These are phyloP conservation scores for Lithocarpus polystachyus DNA, from an alignment of 306 rosid genomes.

Conservation along the genomic window DNA sequence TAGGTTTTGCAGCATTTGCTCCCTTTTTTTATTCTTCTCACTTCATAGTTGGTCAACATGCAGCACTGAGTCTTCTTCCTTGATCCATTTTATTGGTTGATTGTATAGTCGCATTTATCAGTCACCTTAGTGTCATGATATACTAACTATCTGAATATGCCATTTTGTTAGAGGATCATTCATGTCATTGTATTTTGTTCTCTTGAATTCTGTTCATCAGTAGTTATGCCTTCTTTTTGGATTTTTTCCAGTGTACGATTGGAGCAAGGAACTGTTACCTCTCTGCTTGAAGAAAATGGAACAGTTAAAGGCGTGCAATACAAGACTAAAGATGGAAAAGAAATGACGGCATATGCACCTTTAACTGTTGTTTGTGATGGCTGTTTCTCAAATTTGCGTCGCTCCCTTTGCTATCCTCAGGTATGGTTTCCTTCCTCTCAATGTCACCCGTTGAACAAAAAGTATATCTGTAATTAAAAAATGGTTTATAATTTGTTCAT, in stretches of 20 bases:
- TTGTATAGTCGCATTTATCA: background rate
- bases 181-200: slow-evolving; percentile 15
- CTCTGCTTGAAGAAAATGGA: slow-evolving; percentile 84
- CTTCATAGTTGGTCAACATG: background rate
- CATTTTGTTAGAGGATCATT: slow-evolving; percentile 5
- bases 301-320: slow-evolving; percentile 79
- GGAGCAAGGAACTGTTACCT: slow-evolving; percentile 89
- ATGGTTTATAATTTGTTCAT: slow-evolving; percentile 2
- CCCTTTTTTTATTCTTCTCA: background rate
- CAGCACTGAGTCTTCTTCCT: background rate
- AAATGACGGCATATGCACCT: slow-evolving; percentile 69
- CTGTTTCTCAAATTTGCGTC: slow-evolving; percentile 93
- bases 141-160: background rate
- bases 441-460: background rate
- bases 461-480: background rate
- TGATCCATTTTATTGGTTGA: background rate
- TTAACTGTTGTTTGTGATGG: slow-evolving; percentile 94
- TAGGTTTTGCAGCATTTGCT: too few species aligned
- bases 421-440: slow-evolving; percentile 36
- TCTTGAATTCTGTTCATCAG: slow-evolving; percentile 4
- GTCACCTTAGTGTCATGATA: background rate
- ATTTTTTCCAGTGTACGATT: slow-evolving; percentile 50
- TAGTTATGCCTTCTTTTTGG: background rate
- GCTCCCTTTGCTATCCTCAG: slow-evolving; percentile 85
- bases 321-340: slow-evolving; percentile 69